Evolutionary conservation across 2,329 filamentous ascomycete species (phyloP), one percentile per base, ranked within the genome.

Genomic region (Intubia oerlemansii): DNA sequence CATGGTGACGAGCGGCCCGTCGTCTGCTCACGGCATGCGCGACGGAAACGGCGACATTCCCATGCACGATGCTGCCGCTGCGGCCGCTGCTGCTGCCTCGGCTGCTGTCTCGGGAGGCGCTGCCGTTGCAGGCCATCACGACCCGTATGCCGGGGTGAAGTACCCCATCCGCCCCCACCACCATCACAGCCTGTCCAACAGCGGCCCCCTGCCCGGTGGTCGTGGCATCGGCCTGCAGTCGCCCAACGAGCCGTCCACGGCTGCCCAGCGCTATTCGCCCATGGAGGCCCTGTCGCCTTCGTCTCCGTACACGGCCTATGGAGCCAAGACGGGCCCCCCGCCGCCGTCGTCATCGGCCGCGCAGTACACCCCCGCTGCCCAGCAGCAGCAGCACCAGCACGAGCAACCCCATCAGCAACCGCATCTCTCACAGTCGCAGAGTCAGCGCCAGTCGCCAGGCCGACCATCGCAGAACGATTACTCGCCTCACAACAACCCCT

Each of bases 231-330:
- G 34, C 36, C 67, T 81, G 41, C 75, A 85, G 48, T 77, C 75
- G 26, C 57, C 73, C 28, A 71, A 72, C 39, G 72, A 85, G 44
- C 71, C 78, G 34, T 88, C 81, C 24, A 63, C 79, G 28, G 80
- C 81, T 32, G 79, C 82, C 34, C 79, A 90, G 49, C 71, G 84
- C 46, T 95, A 95, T 53, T 95, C 85, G 26, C 88, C 85, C 38
- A 93, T 93, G 84, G 85, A 92, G 48, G 66, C 70, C 11, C 57
- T 90, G 35, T 81, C 67, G 25, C 46, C 67, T 56, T 44, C 57
- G 38, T 57, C 47, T 61, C 63, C 37, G 44, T 24, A 18, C 5
- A 15, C 25, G 15, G 18, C 62, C 25, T 90, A 90, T 52, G 63
- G 66, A 21, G 45, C 61, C 14, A 53, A 77, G 57, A 47, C 66